Evolutionary conservation across 1,284 basidiomycete species (phyloP).

Genomic region (Neolentinus lepideus): DNA sequence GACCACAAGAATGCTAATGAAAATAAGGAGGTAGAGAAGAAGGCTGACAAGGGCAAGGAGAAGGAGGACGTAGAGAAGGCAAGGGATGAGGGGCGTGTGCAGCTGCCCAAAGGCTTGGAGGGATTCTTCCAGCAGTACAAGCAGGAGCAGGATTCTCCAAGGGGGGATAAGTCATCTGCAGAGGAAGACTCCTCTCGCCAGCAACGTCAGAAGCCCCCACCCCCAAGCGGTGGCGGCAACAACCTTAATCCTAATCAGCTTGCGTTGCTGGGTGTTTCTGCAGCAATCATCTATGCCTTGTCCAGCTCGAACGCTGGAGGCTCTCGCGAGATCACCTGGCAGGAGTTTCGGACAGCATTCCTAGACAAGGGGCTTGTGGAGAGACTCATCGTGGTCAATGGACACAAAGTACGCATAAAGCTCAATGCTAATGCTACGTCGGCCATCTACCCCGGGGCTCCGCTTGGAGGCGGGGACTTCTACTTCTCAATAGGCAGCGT

Average conservation of each 20-base stretch:
- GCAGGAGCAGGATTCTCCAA: conserved; percentile 31
- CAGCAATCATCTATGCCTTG: conserved; percentile 63
- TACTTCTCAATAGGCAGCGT: conserved; percentile 98
- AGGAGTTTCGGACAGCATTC: conserved; percentile 94
- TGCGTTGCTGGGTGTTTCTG: conserved; percentile 48
- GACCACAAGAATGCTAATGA: conserved; percentile 20
- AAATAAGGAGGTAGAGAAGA: conserved; percentile 21
- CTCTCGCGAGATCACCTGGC: conserved; percentile 94
- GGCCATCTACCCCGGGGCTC: conserved; percentile 55
- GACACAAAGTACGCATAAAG: conserved; percentile 83
- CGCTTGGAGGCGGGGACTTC: conserved; percentile 58
- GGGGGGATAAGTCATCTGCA: conserved; percentile 9
- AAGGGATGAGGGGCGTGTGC: conserved; percentile 20
- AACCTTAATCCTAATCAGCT: conserved; percentile 55
- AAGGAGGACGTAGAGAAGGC: conserved; percentile 26
- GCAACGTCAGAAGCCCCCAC: conserved; percentile 15
- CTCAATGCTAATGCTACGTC: conserved; percentile 82
- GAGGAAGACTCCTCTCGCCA: conserved; percentile 9
- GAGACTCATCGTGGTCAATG: conserved; percentile 90
- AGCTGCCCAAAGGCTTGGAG: conserved; percentile 52
- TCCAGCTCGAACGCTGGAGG: conserved; percentile 51
- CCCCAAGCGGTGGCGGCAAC: conserved; percentile 38
- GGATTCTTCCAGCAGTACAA: conserved; percentile 77
- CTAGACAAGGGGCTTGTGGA: conserved; percentile 96
- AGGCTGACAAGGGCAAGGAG: conserved; percentile 27